Evolutionary conservation across 495 filamentous ascomycete species (phyloP), one percentile per base, ranked within the genome.

Genomic region (Penicillium dipodomyicola): DNA sequence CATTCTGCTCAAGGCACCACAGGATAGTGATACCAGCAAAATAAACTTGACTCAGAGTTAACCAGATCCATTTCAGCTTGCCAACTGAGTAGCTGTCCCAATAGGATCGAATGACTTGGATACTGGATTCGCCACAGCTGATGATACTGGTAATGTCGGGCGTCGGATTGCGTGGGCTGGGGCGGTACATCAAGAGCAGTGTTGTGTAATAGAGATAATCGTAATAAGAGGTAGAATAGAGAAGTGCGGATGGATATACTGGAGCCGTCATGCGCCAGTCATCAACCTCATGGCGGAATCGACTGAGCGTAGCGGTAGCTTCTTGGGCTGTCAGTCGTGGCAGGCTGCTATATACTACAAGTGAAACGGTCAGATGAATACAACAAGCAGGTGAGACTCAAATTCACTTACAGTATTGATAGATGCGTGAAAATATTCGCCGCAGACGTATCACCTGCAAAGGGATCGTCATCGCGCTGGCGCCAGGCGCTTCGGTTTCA

Each of bases 61-160:
- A 65, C 79, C 79, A 82, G 20, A 80, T 79, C 70, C 80, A 82
- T 55, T 81, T 82, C 12, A 82, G 67, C 52, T 78, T 80, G 35
- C 75, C 77, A 29, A 76, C 69, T 9, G 72, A 73, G 46, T 79
- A 80, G 40, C 72, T 75, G 46, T 79, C 72, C 65, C 76, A 76
- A 56, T 82, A 82, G 5, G 78, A 74, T 14, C 74, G 71, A 20
- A 81, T 78, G 14, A 82, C 76, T 37, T 74, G 72, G 27, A 77
- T 71, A 40, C 77, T 80, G 41, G 77, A 75, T 49, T 81, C 77
- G 12, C 76, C 78, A 52, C 80, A 81, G 42, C 70, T 74, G 52
- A 78, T 65, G 35, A 80, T 77, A 40, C 74, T 77, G 17, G 63
- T 67, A 3, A 64, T 58, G 29, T 75, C 72, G 0, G 79, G 77